Evolutionary conservation across 2,329 filamentous ascomycete genomes (phyloP).

Genomic region (Arachnomyces sp.): DNA sequence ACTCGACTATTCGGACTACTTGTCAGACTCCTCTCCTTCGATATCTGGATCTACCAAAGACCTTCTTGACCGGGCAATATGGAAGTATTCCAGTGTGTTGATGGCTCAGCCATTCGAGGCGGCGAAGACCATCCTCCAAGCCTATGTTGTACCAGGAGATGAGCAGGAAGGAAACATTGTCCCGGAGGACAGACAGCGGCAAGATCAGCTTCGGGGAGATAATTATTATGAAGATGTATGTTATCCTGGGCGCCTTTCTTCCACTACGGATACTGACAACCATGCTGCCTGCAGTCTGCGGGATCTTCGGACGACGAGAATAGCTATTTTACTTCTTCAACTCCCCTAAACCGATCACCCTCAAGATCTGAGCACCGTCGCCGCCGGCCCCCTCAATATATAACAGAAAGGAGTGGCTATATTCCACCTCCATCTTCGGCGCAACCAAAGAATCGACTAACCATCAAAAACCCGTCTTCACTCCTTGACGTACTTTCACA

Average conservation of each 20-base stretch:
- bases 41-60: slow-evolving; percentile 65
- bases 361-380: slow-evolving; percentile 33
- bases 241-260: slow-evolving; percentile 7
- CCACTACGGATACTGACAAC: slow-evolving; percentile 2
- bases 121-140: slow-evolving; percentile 85
- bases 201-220: slow-evolving; percentile 19
- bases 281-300: slow-evolving; percentile 20
- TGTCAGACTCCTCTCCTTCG: slow-evolving; percentile 67
- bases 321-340: slow-evolving; percentile 69
- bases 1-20: slow-evolving; percentile 83
- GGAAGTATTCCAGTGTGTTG: slow-evolving; percentile 84
- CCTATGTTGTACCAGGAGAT: slow-evolving; percentile 44
- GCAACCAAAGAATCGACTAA: slow-evolving; percentile 52
- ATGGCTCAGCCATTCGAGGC: slow-evolving; percentile 96
- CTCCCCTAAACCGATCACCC: slow-evolving; percentile 34
- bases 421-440: slow-evolving; percentile 31
- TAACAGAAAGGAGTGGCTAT: slow-evolving; percentile 39
- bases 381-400: slow-evolving; percentile 30
- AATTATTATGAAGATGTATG: slow-evolving; percentile 25
- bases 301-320: slow-evolving; percentile 63
- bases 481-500: slow-evolving; percentile 79
- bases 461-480: slow-evolving; percentile 66
- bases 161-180: slow-evolving; percentile 25
- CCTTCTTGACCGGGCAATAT: slow-evolving; percentile 73
- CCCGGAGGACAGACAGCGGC: slow-evolving; percentile 21